phyloP scores from a whole-genome alignment of 139 green algal species.

The Volvox reticuliferus region DNA sequence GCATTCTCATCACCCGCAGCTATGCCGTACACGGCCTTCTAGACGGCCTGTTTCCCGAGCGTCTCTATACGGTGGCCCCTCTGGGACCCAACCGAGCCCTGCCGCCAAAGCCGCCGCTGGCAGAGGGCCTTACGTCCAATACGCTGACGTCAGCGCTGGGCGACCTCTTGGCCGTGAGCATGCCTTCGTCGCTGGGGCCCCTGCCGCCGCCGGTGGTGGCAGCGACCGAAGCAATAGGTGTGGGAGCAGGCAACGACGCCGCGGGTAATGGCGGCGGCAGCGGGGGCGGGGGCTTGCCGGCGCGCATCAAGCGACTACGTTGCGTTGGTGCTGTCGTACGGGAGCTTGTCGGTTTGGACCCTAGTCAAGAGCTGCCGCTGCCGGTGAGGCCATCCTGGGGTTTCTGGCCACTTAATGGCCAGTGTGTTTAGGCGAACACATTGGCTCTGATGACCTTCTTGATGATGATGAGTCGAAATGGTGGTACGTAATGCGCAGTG shows the following conservation, averaged over 20 bases:
- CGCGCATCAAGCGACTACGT: conserved; percentile 47
- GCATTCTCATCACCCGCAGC: not conserved
- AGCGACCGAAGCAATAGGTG: not conserved
- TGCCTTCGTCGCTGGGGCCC: not conserved
- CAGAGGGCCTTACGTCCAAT: not conserved
- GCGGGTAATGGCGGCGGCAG: conserved; percentile 2
- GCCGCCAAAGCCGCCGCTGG: conserved; percentile 8
- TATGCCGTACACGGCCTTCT: conserved; percentile 55
- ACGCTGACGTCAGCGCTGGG: not conserved
- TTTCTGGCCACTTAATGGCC: no score
- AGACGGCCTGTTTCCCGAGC: conserved; percentile 35
- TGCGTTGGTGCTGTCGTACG: conserved; percentile 20
- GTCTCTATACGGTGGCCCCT: not conserved
- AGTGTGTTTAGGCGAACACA: no score
- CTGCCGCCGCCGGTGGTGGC: not conserved
- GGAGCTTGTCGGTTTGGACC: conserved; percentile 29
- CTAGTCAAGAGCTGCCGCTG: conserved; percentile 4
- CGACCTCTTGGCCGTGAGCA: not conserved
- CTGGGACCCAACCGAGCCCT: not conserved
- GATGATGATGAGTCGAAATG: no score
- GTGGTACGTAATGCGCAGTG: no score
- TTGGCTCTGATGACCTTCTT: no score
- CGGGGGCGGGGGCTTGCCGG: not conserved
- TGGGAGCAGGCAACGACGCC: not conserved
- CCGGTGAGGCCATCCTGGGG: conserved; percentile 35